A percentile compares a stretch with the other conserved stretches of the same genome.
Evolutionary conservation across 495 filamentous ascomycete genomes (phyloP).

Genomic region (Penicillium desertorum): DNA sequence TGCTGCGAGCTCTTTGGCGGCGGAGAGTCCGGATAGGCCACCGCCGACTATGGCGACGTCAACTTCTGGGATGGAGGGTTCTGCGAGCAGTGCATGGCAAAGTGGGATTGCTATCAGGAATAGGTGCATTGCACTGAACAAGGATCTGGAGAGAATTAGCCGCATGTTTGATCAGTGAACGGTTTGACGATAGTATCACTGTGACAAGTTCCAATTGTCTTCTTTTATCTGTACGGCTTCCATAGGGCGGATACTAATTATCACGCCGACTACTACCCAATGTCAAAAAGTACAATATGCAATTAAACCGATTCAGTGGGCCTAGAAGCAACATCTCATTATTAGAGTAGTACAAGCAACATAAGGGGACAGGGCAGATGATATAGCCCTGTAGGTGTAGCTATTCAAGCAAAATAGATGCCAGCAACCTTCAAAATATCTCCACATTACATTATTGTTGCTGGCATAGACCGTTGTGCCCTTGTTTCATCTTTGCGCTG

Average conservation of each 20-base stretch:
- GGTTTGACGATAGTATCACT: neutral
- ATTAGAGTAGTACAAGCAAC: neutral
- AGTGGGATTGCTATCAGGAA: neutral
- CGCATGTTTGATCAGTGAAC: neutral
- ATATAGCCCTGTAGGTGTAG: neutral
- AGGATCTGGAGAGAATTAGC: neutral
- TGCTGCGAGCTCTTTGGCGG: constrained; percentile 18
- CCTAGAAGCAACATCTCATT: neutral
- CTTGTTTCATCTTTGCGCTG: neutral
- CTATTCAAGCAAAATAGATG: neutral
- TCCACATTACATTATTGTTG: neutral
- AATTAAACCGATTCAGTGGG: neutral
- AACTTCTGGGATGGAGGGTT: neutral
- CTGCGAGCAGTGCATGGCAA: neutral
- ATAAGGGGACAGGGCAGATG: neutral
- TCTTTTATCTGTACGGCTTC: neutral
- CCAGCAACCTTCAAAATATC: neutral
- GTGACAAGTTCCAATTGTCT: neutral
- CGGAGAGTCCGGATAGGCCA: constrained; percentile 22
- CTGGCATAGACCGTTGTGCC: neutral
- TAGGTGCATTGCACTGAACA: neutral
- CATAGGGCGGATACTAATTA: neutral
- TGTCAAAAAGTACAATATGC: neutral
- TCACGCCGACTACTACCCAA: constrained; percentile 1
- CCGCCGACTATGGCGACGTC: constrained; percentile 25